phyloP scores from a whole-genome alignment of 306 rosid genomes.

The Betula pendula region DNA sequence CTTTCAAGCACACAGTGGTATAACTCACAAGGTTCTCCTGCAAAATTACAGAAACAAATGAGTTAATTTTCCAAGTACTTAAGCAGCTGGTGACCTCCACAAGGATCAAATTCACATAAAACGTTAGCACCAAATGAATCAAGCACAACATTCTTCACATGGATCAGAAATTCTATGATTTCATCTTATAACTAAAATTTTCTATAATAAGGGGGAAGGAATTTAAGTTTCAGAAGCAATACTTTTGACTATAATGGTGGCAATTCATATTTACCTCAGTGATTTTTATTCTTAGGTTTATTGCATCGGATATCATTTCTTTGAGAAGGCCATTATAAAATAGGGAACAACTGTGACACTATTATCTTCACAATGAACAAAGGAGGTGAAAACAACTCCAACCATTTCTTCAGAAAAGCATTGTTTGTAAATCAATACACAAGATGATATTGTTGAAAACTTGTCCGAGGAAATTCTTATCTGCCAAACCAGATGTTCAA shows the following conservation, averaged over 20 bases:
- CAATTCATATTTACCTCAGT: neutral
- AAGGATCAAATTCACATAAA: neutral
- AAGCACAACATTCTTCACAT: neutral
- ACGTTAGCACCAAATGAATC: neutral
- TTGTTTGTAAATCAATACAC: neutral
- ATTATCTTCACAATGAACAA: neutral
- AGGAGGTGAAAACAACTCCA: neutral
- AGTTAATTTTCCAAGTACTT: constrained; percentile 16
- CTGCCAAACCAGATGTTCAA: neutral
- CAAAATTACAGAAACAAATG: constrained; percentile 25
- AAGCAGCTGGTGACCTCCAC: neutral
- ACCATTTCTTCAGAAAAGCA: neutral
- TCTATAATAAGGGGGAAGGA: neutral
- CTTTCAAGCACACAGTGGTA: constrained; percentile 95
- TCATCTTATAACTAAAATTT: neutral
- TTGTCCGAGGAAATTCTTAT: neutral
- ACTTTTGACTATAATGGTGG: neutral
- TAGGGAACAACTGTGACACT: neutral
- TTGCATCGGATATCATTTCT: neutral
- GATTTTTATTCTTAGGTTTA: neutral
- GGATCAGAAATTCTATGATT: neutral
- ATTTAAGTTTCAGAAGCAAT: neutral
- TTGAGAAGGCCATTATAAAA: neutral
- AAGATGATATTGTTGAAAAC: neutral
- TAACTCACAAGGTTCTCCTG: constrained; percentile 80